Evolutionary conservation across 495 filamentous ascomycete genomes (phyloP), one percentile per base, ranked within the genome.

Genomic region (Penicillium waksmanii): DNA sequence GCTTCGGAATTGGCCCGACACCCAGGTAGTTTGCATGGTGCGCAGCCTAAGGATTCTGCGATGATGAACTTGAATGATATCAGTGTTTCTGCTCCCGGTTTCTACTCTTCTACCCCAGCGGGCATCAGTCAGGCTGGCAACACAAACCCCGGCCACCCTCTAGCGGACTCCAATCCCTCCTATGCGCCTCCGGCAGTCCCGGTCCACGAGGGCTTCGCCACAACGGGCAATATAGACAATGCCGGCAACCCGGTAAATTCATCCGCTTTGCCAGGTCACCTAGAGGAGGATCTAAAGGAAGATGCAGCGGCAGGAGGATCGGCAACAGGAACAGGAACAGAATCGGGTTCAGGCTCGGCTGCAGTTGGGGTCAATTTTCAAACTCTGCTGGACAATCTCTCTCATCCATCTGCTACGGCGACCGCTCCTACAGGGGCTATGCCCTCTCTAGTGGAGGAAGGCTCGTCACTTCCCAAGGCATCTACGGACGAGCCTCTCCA

Each of bases 351-450:
- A 15, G 58, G 47, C 9, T 54, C 51, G 56, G 62, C 61, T 53
- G 63, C 75, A 57, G 69, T 68, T 43, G 78, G 76, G 55, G 80
- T 82, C 61, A 79, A 83, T 67, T 80, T 79, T 61, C 78, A 84
- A 68, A 76, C 74, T 53, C 63, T 84, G 44, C 72, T 82, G 60
- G 80, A 82, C 69, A 82, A 82, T 71, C 75, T 84, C 13, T 74
- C 79, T 58, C 70, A 73, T 48, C 68, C 72, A 33, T 68, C 76
- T 40, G 67, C 77, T 51, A 35, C 69, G 51, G 66, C 71, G 64
- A 70, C 73, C 57, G 66, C 71, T 61, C 68, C 73, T 56, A 60
- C 70, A 40, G 70, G 70, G 53, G 71, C 66, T 50, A 60, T 65
- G 36, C 64, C 70, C 56, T 48, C 44, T 48, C 56, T 70, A 46